These are phyloP conservation scores for Cercospora canescens DNA, from an alignment of 2,329 filamentous ascomycete species.

Conservation along the genomic window DNA sequence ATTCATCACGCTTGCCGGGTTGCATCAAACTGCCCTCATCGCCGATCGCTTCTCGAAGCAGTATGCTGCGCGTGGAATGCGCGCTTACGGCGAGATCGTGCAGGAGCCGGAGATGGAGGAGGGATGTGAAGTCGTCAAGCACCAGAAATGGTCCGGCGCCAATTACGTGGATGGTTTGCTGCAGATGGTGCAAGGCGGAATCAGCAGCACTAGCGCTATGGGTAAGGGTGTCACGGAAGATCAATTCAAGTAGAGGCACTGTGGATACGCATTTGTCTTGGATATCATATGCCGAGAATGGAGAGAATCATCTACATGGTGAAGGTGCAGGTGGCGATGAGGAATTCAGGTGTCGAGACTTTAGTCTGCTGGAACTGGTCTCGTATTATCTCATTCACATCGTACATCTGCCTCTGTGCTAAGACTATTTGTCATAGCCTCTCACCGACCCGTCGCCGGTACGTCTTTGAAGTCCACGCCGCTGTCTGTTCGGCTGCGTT, in stretches of 20 bases:
- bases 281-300: background rate
- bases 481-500: background rate
- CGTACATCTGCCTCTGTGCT: background rate
- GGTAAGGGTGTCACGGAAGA: constrained; percentile 97
- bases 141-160: constrained; percentile 98
- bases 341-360: background rate
- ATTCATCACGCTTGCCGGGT: constrained; percentile 97
- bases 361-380: background rate
- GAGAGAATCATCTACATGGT: background rate
- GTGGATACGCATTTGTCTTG: background rate
- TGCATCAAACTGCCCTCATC: constrained; percentile 94
- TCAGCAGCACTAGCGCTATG: constrained; percentile 93
- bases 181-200: constrained; percentile 95
- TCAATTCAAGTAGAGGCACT: constrained; percentile 62
- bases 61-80: constrained; percentile 74
- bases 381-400: background rate
- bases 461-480: constrained; percentile 6
- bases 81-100: constrained; percentile 93
- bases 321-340: background rate
- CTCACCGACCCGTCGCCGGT: background rate
- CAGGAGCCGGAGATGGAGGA: constrained; percentile 96
- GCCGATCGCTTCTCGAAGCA: constrained; percentile 83
- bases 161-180: constrained; percentile 92
- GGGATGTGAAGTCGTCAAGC: constrained; percentile 91
- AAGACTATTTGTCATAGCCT: background rate